A percentile compares a stretch with the other conserved stretches of the same genome.
These are phyloP conservation scores for Solidago caesia DNA, from an alignment of 129 eudicot species.

Conservation along the genomic window DNA sequence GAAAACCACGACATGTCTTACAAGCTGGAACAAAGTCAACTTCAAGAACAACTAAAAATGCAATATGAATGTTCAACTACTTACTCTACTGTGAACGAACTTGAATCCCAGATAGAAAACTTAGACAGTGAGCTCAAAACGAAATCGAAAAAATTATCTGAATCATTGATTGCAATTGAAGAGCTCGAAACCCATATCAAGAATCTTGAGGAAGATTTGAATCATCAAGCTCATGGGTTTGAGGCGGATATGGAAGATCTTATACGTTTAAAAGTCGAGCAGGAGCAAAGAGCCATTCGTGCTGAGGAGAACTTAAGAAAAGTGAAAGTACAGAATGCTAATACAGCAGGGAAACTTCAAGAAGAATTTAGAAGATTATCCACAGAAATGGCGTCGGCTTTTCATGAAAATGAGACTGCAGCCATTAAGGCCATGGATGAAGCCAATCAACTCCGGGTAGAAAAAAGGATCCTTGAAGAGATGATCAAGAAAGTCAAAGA, in stretches of 20 bases:
- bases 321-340: constrained; percentile 69
- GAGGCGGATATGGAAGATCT: constrained; percentile 79
- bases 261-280: constrained; percentile 63
- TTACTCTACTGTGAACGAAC: constrained; percentile 45
- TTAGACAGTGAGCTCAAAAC: constrained; percentile 46
- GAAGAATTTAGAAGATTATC: constrained; percentile 82
- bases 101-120: constrained; percentile 50
- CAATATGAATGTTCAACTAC: constrained; percentile 85
- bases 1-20: constrained; percentile 74
- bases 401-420: constrained; percentile 71
- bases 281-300: constrained; percentile 74
- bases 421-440: constrained; percentile 75
- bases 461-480: constrained; percentile 65
- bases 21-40: constrained; percentile 67
- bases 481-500: constrained; percentile 48
- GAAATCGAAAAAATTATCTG: constrained; percentile 43
- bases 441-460: constrained; percentile 62
- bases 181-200: constrained; percentile 63
- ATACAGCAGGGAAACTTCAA: constrained; percentile 78
- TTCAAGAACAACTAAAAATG: constrained; percentile 82
- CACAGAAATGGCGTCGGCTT: constrained; percentile 78
- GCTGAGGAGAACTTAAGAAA: constrained; percentile 77
- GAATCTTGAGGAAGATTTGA: constrained; percentile 68
- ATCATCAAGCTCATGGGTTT: constrained; percentile 64
- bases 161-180: constrained; percentile 37